Evolutionary conservation across 75 land plant species (phyloP).

Genomic region (Cupressus sempervirens): DNA sequence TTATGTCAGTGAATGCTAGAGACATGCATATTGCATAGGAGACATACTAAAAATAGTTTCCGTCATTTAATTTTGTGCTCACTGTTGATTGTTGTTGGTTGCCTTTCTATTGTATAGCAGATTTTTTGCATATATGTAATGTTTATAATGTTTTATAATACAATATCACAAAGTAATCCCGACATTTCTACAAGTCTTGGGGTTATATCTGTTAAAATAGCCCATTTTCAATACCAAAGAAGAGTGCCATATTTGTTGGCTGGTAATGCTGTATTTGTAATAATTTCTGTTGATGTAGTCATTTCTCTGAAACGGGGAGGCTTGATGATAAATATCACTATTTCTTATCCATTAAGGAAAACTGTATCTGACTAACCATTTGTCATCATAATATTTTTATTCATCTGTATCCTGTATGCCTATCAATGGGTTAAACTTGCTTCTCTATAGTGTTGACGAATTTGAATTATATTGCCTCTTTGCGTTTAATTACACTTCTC

Average conservation of each 20-base stretch:
- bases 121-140: background rate
- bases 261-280: background rate
- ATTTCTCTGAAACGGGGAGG: background rate
- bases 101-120: background rate
- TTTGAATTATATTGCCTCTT: background rate
- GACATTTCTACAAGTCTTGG: background rate
- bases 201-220: background rate
- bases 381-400: background rate
- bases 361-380: background rate
- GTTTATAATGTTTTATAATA: background rate
- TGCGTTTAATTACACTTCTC: background rate
- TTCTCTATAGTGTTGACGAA: background rate
- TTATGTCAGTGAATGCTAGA: background rate
- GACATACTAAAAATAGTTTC: no score
- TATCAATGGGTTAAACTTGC: background rate
- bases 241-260: background rate
- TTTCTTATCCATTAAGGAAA: background rate
- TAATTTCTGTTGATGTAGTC: background rate
- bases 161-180: background rate
- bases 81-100: background rate
- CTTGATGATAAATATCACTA: background rate
- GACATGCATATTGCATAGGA: background rate
- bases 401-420: background rate
- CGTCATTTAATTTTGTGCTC: background rate
- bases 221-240: background rate